phyloP scores from a whole-genome alignment of 805 yeast genomes.

The Teunomyces aglyptinius region DNA sequence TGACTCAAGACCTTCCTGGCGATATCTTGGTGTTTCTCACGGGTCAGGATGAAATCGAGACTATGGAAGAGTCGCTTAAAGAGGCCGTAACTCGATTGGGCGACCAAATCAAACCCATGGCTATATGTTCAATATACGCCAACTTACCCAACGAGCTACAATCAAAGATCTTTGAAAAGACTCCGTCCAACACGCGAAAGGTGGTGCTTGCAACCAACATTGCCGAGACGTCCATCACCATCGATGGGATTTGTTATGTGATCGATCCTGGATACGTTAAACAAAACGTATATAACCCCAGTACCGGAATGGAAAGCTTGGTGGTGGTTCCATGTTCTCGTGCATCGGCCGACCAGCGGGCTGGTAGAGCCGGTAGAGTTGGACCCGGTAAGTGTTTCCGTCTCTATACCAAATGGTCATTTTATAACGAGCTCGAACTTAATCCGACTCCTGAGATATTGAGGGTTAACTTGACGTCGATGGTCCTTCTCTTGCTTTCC shows the following conservation, averaged over 20 bases:
- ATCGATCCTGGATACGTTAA: conserved; percentile 47
- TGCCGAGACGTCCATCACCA: conserved; percentile 53
- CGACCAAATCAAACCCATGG: conserved; percentile 54
- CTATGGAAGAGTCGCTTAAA: conserved; percentile 64
- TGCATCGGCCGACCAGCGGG: conserved; percentile 47
- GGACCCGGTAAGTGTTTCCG: conserved; percentile 61
- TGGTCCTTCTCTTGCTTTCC: conserved; percentile 72
- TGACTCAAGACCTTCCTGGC: conserved; percentile 62
- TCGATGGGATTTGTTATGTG: conserved; percentile 42
- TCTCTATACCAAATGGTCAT: conserved; percentile 81
- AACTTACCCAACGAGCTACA: conserved; percentile 86
- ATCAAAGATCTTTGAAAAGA: conserved; percentile 76
- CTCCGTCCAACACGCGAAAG: conserved; percentile 76
- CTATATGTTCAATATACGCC: conserved; percentile 87
- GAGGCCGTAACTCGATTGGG: conserved; percentile 70
- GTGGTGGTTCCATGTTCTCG: conserved; percentile 46
- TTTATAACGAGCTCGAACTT: conserved; percentile 68
- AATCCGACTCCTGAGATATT: conserved; percentile 92
- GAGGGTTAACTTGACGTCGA: conserved; percentile 74
- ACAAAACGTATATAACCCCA: conserved; percentile 41
- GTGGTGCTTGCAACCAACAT: conserved; percentile 94
- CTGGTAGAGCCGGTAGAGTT: conserved; percentile 49
- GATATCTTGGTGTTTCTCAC: conserved; percentile 90
- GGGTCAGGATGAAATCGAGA: conserved; percentile 95
- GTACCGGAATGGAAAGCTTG: conserved; percentile 45